These are phyloP conservation scores for Hypoxylon sp. DNA, from an alignment of 2,329 filamentous ascomycete genomes.

Conservation along the genomic window DNA sequence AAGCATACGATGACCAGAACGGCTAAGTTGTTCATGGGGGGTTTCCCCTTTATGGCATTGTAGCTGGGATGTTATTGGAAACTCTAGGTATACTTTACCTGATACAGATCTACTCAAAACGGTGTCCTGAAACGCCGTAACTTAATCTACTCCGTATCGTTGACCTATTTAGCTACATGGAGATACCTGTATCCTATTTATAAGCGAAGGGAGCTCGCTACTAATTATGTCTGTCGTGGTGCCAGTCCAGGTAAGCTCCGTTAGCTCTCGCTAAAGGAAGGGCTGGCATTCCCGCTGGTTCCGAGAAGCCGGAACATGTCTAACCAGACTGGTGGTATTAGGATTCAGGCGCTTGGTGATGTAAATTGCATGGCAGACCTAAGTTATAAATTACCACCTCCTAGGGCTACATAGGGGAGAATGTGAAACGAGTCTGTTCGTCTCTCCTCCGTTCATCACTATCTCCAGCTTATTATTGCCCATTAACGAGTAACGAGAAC, in stretches of 20 bases:
- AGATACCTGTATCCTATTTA: conserved; percentile 5
- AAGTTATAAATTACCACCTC: neutral
- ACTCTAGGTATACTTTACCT: too few relatives aligned
- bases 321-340: conserved; percentile 24
- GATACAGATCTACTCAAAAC: conserved; percentile 15
- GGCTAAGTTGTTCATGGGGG: conserved; percentile 12
- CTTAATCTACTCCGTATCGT: conserved; percentile 24
- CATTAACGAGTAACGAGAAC: conserved; percentile 16
- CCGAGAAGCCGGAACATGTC: conserved; percentile 31
- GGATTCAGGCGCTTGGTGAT: conserved; percentile 24
- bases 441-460: conserved; percentile 9
- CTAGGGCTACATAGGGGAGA: conserved; percentile 6
- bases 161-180: neutral
- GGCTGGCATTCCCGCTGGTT: conserved; percentile 31
- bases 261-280: conserved; percentile 6
- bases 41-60: conserved; percentile 6
- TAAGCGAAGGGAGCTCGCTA: neutral
- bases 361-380: conserved; percentile 13
- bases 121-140: conserved; percentile 18
- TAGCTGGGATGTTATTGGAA: conserved; percentile 2
- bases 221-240: neutral
- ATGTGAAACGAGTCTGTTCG: conserved; percentile 25
- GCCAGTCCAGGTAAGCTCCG: conserved; percentile 10
- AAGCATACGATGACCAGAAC: conserved; percentile 2
- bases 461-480: conserved; percentile 24